A percentile compares a stretch with the other conserved stretches of the same genome.
Evolutionary conservation across 2,329 filamentous ascomycete species (phyloP).

Genomic region (Colletotrichum tofieldiae): DNA sequence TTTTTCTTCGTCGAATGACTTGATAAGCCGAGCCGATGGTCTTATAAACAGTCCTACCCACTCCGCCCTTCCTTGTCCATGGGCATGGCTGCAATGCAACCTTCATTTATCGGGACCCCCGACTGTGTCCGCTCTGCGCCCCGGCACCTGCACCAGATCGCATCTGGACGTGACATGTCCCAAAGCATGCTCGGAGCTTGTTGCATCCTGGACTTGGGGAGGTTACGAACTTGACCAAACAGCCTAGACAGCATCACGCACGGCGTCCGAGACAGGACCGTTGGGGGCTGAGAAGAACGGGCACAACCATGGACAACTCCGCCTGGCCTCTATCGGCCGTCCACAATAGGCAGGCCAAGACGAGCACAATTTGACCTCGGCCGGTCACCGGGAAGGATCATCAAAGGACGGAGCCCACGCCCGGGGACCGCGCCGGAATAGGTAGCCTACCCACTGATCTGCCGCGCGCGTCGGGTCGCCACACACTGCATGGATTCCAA

Average conservation of each 20-base stretch:
- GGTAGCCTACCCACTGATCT: slow-evolving; percentile 32
- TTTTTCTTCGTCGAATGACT: slow-evolving; percentile 12
- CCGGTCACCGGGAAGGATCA: slow-evolving; percentile 27
- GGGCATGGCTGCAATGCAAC: slow-evolving; percentile 15
- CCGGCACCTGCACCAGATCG: slow-evolving; percentile 26
- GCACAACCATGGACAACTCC: background rate
- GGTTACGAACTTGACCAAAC: no score
- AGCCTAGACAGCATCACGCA: no score
- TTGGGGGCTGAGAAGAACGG: no score
- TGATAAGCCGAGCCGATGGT: slow-evolving; percentile 33
- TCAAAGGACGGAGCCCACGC: slow-evolving; percentile 18
- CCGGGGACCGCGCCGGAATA: slow-evolving; percentile 36
- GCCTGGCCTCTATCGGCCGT: background rate
- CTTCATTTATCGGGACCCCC: slow-evolving; percentile 25
- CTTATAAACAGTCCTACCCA: background rate
- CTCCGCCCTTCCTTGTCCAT: slow-evolving; percentile 20
- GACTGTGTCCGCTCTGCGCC: slow-evolving; percentile 15
- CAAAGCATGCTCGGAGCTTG: background rate
- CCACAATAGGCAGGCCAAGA: background rate
- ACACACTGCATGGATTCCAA: slow-evolving; percentile 12
- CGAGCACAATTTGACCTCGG: slow-evolving; percentile 5
- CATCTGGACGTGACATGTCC: slow-evolving; percentile 6
- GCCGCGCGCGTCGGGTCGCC: slow-evolving; percentile 30
- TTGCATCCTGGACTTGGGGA: background rate
- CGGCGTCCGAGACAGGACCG: background rate